Base-by-base conservation (phyloP, 805 yeast genomes). In the Suhomyces sp. region DNA sequence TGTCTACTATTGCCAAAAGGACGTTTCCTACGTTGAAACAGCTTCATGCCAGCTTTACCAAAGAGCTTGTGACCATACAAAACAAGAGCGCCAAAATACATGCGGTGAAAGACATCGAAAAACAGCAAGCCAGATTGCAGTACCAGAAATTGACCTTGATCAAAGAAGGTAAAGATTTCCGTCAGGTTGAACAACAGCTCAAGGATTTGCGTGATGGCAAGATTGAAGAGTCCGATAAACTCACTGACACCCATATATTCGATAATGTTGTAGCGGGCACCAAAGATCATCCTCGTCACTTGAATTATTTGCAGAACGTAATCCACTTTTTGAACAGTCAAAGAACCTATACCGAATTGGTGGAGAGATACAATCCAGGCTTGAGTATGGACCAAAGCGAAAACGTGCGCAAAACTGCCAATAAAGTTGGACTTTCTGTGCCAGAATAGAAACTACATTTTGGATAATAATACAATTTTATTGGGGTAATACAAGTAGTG, bases 311-410 rank as follows among this genome's bases (percentile, higher is more conserved):
- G 46, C 59, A 66, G n/a, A 91, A 88, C 62, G 78, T 88, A 12
- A 72, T 81, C 4, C 72, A 77, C 8, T 93, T 83, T 64, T 71
- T 93, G 50, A 75, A 77, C 49, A 82, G 86, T 56, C 97, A 93
- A 68, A 77, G 94, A 57, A 82, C 77, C 10, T 93, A 90, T 70
- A 84, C 83, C 55, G 92, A 86, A 58, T 76, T 93, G 47, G 74
- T 92, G 44, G 94, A 88, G 59, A 79, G 96, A 59, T 94, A 93
- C 69, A 90, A 92, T 62, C 93, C 96, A 3, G 94, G 96, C 2
- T 75, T 87, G 55, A 82, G 82, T 24, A 82, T 87, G 83, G 80
- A 84, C 24, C 96, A 88, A 63, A 81, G 80, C 49, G 97, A 93
- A 55, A 84, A 86, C 52, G 85, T 93, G 26, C 77, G 84, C 60